Evolutionary conservation across 345 rosid genomes (phyloP), one percentile per base, ranked within the genome.

Genomic region (Odontarrhena argentea): DNA sequence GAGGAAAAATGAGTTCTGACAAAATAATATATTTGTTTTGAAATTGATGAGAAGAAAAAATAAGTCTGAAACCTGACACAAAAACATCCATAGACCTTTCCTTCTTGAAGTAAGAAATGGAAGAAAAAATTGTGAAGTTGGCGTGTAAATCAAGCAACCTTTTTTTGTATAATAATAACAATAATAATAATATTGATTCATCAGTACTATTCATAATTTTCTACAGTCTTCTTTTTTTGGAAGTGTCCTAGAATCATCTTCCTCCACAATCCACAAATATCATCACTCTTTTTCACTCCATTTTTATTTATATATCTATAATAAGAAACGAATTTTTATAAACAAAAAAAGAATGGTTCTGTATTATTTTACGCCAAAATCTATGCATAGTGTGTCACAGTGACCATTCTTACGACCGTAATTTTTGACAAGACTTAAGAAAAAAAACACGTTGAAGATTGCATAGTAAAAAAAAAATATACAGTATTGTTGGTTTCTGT

Each of bases 61-160:
- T 32, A 60, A 59, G 77, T 74, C 68, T 73, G 77, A 74, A 74
- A 67, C 67, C 73, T 74, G 77, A 74, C 77, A 74, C 73, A 58
- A 49, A 18, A 43, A 66, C 66, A 4, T 65, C 68, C 54, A 67
- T 60, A 74, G 77, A 74, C 73, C 57, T 60, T 74, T 67, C 77
- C 63, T 67, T 67, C 52, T 60, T 67, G 77, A 67, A 74, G 73
- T 60, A 65, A 73, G 67, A 73, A 73, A 57, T 57, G 41, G 60
- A 65, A 9, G 65, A 72, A 71, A 64, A 35, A 65, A 35, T 13
- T 9, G 66, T 49, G 51, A 13, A 45, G 63, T 60, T 73, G 48
- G 73, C 67, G 77, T 74, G 58, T 60, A 74, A 74, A 73, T 74
- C 77, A 74, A 74, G 77, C 68, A 30, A 60, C 38, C 25, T 60